Evolutionary conservation across 345 rosid genomes (phyloP), one percentile per base, ranked within the genome.

Genomic region (Brassica cretica): DNA sequence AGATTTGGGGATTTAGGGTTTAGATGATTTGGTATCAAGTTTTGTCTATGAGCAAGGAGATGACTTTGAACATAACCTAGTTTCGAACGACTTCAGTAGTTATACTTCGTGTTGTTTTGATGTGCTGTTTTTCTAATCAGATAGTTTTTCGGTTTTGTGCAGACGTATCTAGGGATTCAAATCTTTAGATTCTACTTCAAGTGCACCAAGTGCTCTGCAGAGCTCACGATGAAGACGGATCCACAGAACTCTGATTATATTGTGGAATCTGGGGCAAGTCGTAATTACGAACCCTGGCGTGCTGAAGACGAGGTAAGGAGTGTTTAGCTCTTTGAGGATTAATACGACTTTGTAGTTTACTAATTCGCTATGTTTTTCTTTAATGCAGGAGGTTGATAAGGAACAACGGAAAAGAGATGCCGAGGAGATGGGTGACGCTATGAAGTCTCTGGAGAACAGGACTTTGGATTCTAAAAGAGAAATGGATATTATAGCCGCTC

Each of bases 271-370:
- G 98, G 98, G 7, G 96, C 98, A 0, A 80, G 89, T 0, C 79
- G 98, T 32, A 95, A 95, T 82, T 95, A 86, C 21, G 99, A 95
- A 76, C 99, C 99, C 18, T 93, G 99, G 99, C 93, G 98, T 55
- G 93, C 90, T 0, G 91, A 85, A 81, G 99, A 95, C 66, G 99
- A 90, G 93, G 96, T 87, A 63, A 61, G 39, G 46, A 33, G 1
- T 30, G 11, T 59, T 19, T 56, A 32, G 32, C 75, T 62, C 35
- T 44, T 64, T 25, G 67, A 56, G 35, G 66, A 2, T 75, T 37
- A 19, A 19, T 19, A 19, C 21, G 21, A 19, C 21, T 73, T 61
- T 74, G 71, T 18, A 25, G 33, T 70, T 41, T 68, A 25, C 78
- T 55, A 66, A 71, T 32, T 33, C 69, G 16, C 44, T 53, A 11